Conservation (phyloP, 78 protist species). For the Dictyostelium firmibasis region DNA sequence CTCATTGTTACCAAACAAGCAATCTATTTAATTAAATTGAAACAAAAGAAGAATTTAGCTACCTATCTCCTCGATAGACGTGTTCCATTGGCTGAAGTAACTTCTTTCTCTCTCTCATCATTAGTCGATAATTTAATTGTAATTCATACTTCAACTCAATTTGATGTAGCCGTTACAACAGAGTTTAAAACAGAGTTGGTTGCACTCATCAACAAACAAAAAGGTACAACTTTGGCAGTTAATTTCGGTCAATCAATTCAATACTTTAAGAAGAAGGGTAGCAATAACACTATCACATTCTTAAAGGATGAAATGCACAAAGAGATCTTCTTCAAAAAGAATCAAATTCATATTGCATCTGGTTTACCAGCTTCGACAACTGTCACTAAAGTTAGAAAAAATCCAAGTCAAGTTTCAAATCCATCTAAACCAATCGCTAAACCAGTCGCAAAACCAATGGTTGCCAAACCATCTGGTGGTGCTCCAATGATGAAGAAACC, state of each 20-base stretch:
- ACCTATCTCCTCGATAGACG: conserved; percentile 55
- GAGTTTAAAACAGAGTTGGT: conserved; percentile 81
- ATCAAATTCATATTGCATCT: conserved; percentile 31
- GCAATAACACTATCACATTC: conserved; percentile 46
- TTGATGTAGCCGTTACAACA: conserved; percentile 48
- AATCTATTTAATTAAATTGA: conserved; percentile 67
- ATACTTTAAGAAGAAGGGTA: conserved; percentile 72
- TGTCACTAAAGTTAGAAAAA: conserved; percentile 38
- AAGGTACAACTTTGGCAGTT: conserved; percentile 23
- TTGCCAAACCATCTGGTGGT: neutral
- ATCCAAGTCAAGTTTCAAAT: conserved; percentile 16
- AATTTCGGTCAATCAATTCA: neutral
- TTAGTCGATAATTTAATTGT: conserved; percentile 72
- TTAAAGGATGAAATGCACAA: conserved; percentile 76
- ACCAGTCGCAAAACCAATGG: conserved; percentile 6
- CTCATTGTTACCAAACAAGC: conserved; percentile 72
- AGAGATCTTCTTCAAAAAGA: conserved; percentile 61
- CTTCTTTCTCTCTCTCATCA: conserved; percentile 52
- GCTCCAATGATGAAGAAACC: neutral
- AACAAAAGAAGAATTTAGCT: conserved; percentile 79
- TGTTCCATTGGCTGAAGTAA: conserved; percentile 52
- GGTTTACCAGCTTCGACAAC: conserved; percentile 52
- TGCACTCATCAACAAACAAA: conserved; percentile 54
- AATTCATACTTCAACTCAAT: conserved; percentile 55
- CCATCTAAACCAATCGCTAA: neutral